Conservation (phyloP, 768 basidiomycete species). For the Boletellus sp. region DNA sequence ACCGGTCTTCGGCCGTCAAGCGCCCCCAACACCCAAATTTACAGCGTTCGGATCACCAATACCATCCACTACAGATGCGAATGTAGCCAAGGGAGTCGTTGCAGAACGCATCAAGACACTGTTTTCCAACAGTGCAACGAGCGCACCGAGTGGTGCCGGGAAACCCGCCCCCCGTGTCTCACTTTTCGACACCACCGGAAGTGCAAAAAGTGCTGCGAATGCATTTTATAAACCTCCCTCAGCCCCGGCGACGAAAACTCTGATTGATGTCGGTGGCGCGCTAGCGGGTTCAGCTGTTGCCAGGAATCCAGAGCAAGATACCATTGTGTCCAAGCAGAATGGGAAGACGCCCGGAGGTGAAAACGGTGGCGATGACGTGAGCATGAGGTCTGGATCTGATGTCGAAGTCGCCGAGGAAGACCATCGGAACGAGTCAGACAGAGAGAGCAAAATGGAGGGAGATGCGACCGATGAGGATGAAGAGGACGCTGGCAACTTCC, state of each 20-base stretch:
- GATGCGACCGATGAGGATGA: conserved; percentile 10
- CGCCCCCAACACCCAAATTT: conserved; percentile 19
- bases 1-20: neutral
- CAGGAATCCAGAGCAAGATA: neutral
- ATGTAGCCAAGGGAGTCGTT: conserved; percentile 7
- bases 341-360: conserved; percentile 3
- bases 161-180: conserved; percentile 16
- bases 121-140: conserved; percentile 4
- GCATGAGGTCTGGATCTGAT: conserved; percentile 20
- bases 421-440: neutral
- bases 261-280: conserved; percentile 1
- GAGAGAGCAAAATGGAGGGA: conserved; percentile 5
- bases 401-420: conserved; percentile 10
- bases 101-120: conserved; percentile 16
- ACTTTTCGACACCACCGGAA: conserved; percentile 42
- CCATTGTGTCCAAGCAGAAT: neutral
- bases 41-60: conserved; percentile 27
- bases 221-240: conserved; percentile 63
- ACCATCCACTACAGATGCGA: conserved; percentile 1
- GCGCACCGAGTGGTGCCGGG: neutral
- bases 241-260: neutral
- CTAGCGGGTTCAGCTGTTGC: neutral
- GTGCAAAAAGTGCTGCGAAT: conserved; percentile 53
- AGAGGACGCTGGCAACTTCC: conserved; percentile 13
- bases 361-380: conserved; percentile 15